Evolutionary conservation across 371 early-diverging fungal species (phyloP).

Genomic region (Apophysomyces ossiformis): DNA sequence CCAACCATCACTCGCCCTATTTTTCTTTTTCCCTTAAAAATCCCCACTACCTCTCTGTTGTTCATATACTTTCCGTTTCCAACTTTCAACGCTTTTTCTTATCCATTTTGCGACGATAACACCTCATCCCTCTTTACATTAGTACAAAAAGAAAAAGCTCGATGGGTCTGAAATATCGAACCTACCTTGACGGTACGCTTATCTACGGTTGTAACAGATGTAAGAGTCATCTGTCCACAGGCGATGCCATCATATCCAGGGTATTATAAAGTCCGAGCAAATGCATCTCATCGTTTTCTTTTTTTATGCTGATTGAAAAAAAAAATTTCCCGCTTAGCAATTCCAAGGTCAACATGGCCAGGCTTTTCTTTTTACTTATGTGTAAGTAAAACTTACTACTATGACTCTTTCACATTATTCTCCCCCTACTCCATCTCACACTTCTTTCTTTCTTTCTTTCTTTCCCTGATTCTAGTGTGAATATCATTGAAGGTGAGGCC

Average conservation of each 20-base stretch:
- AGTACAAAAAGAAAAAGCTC: too few species aligned
- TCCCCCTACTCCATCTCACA: neutral
- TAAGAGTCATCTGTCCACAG: constrained; percentile 75
- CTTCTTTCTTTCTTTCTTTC: constrained; percentile 1
- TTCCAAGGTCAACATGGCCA: constrained; percentile 69
- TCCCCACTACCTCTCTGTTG: too few species aligned
- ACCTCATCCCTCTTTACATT: neutral
- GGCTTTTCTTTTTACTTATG: constrained; percentile 66
- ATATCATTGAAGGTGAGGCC: constrained; percentile 62
- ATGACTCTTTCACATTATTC: neutral
- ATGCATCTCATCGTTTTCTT: neutral
- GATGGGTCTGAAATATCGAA: constrained; percentile 67
- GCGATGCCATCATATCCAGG: constrained; percentile 67
- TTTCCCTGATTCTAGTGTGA: constrained; percentile 49
- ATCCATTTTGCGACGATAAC: constrained; percentile 3
- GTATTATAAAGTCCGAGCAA: constrained; percentile 32
- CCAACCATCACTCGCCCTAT: too few species aligned
- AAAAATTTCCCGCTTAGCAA: constrained; percentile 33
- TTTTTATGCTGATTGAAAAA: neutral
- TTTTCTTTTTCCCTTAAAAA: too few species aligned
- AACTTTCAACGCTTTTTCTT: constrained; percentile 20
- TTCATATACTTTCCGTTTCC: too few species aligned
- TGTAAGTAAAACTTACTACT: constrained; percentile 44
- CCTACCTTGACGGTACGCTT: constrained; percentile 54
- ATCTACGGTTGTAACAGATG: constrained; percentile 72